phyloP scores from a whole-genome alignment of 257 asterid species.

The Solanum appendiculatum region DNA sequence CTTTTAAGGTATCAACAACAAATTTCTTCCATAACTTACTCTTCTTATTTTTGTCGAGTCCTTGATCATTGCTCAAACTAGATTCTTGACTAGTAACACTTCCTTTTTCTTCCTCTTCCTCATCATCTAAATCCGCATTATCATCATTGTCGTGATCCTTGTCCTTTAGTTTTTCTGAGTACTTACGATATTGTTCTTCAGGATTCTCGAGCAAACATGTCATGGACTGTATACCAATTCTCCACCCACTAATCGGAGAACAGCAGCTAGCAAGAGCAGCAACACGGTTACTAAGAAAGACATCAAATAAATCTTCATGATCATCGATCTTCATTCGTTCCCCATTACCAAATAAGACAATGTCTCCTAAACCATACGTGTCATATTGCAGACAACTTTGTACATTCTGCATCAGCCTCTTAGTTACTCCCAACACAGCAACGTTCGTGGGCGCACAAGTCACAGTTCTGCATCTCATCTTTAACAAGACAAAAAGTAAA shows the following conservation, averaged over 20 bases:
- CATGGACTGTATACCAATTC: conserved; percentile 10
- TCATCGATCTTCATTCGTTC: conserved; percentile 36
- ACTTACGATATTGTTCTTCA: conserved; percentile 5
- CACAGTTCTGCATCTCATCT: conserved; percentile 24
- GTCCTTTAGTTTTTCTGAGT: not conserved
- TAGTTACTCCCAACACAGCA: conserved; percentile 24
- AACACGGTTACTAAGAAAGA: conserved; percentile 38
- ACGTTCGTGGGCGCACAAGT: conserved; percentile 52
- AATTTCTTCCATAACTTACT: conserved; percentile 13
- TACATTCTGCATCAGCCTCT: conserved; percentile 23
- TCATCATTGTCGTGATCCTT: not conserved
- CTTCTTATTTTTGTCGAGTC: not conserved
- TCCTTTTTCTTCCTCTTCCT: not conserved
- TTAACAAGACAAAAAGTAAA: conserved; percentile 12
- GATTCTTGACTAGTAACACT: not conserved
- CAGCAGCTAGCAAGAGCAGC: conserved; percentile 13
- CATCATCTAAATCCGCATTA: conserved; percentile 1
- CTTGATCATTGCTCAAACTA: not conserved
- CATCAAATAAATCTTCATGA: conserved; percentile 35
- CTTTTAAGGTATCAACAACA: conserved; percentile 5
- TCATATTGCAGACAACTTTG: not conserved
- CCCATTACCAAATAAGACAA: conserved; percentile 41
- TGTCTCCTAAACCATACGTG: conserved; percentile 39
- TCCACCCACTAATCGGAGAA: conserved; percentile 33
- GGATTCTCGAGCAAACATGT: conserved; percentile 33